These are phyloP conservation scores for Elymus sibiricus DNA, from an alignment of 176 grass and related monocot species.

Conservation along the genomic window DNA sequence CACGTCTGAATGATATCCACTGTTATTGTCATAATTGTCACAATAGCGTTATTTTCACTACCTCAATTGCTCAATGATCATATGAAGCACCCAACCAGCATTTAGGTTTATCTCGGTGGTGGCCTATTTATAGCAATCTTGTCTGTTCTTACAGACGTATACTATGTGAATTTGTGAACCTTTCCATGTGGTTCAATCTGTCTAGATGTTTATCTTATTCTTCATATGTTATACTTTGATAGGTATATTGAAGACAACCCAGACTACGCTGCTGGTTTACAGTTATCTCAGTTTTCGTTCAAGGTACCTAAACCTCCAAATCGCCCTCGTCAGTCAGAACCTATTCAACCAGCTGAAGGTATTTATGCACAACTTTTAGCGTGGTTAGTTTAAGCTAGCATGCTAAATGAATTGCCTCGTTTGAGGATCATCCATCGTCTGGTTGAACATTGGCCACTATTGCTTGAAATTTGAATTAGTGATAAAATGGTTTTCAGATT, in stretches of 20 bases:
- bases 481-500: not conserved
- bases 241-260: constrained; percentile 46
- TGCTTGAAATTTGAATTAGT: not conserved
- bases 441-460: not conserved
- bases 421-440: not conserved
- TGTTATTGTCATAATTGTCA: not conserved
- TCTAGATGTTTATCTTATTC: not conserved
- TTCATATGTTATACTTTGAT: not conserved
- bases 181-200: constrained; percentile 4
- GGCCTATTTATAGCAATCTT: not conserved
- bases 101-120: not conserved
- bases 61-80: not conserved
- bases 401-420: not conserved
- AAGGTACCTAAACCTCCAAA: constrained; percentile 17
- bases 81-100: not conserved
- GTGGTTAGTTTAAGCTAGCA: not conserved
- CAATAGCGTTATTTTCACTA: not conserved
- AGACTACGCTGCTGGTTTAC: not conserved
- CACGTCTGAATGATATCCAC: not conserved
- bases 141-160: not conserved
- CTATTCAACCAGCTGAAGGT: constrained; percentile 5
- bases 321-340: not conserved
- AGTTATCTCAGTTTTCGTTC: constrained; percentile 47
- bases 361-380: not conserved
- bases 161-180: constrained; percentile 1